Evolutionary conservation across 73 alveolate species (phyloP).

Genomic region (Strombidium stylifer): DNA sequence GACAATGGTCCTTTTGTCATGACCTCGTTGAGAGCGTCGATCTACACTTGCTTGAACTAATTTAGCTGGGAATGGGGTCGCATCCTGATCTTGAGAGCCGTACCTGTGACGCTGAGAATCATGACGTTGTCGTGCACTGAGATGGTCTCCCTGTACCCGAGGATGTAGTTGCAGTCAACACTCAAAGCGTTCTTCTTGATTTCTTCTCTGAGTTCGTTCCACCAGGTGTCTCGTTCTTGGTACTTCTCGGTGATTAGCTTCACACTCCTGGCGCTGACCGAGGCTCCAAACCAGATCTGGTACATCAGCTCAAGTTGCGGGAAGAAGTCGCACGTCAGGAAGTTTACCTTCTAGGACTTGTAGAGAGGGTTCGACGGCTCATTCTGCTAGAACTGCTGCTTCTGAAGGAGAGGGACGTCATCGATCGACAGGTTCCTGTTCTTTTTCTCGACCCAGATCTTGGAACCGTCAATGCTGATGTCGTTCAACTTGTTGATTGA

Average conservation of each 20-base stretch:
- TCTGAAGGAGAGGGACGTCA: neutral
- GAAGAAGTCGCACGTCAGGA: constrained; percentile 19
- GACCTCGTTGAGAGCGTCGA: too few relatives aligned
- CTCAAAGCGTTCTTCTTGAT: constrained; percentile 43
- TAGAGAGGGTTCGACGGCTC: too few relatives aligned
- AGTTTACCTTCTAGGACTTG: neutral
- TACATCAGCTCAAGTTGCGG: constrained; percentile 12
- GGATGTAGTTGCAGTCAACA: constrained; percentile 32
- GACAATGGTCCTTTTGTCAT: neutral
- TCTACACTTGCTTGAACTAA: too few relatives aligned
- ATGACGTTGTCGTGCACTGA: constrained; percentile 33
- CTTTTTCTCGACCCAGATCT: neutral
- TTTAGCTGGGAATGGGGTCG: too few relatives aligned
- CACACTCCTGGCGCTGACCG: constrained; percentile 24
- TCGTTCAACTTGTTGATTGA: neutral
- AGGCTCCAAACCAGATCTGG: constrained; percentile 33
- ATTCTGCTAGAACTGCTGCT: neutral
- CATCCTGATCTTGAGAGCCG: constrained; percentile 46
- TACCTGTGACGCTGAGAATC: constrained; percentile 33
- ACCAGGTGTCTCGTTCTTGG: constrained; percentile 48
- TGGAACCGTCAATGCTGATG: neutral
- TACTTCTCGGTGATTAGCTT: constrained; percentile 13
- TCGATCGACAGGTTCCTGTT: neutral
- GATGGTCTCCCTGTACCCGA: constrained; percentile 46
- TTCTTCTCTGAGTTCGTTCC: constrained; percentile 52